Evolutionary conservation across 2,329 filamentous ascomycete genomes (phyloP).

Genomic region (Monilinia fructigena): DNA sequence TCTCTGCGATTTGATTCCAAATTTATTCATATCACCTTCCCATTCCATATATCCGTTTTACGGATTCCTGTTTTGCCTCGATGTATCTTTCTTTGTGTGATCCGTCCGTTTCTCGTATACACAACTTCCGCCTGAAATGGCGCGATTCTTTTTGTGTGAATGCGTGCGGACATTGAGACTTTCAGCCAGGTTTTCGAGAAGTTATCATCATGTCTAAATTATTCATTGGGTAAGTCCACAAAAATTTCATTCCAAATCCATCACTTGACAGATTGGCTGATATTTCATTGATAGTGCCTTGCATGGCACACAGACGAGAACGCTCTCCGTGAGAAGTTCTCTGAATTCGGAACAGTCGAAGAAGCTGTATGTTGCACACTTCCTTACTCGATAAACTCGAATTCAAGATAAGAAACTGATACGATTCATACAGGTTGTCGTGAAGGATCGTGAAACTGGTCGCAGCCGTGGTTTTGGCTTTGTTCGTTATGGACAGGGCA

Average conservation of each 20-base stretch:
- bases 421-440: conserved; percentile 68
- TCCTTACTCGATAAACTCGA: conserved; percentile 17
- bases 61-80: conserved; percentile 41
- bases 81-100: conserved; percentile 42
- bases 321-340: conserved; percentile 85
- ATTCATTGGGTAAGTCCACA: conserved; percentile 77
- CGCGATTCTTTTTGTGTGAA: conserved; percentile 38
- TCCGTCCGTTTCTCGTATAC: conserved; percentile 37
- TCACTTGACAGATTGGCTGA: conserved; percentile 18
- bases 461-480: conserved; percentile 98
- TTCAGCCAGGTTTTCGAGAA: conserved; percentile 39
- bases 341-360: conserved; percentile 85
- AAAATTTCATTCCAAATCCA: conserved; percentile 1
- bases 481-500: conserved; percentile 71
- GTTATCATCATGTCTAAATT: conserved; percentile 76
- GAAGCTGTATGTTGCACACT: conserved; percentile 75
- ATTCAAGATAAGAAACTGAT: conserved; percentile 30
- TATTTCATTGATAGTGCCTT: conserved; percentile 62
- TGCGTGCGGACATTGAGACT: conserved; percentile 44
- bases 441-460: conserved; percentile 95
- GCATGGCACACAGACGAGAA: conserved; percentile 96
- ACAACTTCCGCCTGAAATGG: conserved; percentile 38
- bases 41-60: conserved; percentile 36
- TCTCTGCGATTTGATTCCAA: conserved; percentile 30
- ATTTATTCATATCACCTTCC: conserved; percentile 33